Percentiles rank a stretch among this genome's conserved stretches.
Evolutionary conservation across 2,329 filamentous ascomycete genomes (phyloP).

Genomic region (Pseudocercospora macadamiae): DNA sequence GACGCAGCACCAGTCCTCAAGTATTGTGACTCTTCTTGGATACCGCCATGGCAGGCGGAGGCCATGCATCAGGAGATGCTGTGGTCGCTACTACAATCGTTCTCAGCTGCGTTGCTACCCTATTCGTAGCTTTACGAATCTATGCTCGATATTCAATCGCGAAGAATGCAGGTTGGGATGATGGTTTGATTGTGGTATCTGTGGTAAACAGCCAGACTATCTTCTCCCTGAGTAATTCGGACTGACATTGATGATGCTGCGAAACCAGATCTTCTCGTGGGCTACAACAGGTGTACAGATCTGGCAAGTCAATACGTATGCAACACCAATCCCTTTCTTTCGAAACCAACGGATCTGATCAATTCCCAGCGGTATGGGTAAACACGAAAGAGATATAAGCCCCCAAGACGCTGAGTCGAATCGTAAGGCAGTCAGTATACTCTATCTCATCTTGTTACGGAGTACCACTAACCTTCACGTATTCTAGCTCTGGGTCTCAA

Average conservation of each 20-base stretch:
- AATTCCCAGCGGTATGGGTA: conserved; percentile 3
- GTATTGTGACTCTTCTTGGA: no score
- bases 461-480: neutral
- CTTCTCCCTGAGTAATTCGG: no score
- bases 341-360: no score
- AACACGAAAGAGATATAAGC: conserved; percentile 2
- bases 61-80: neutral
- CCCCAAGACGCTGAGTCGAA: conserved; percentile 5
- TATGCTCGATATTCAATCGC: conserved; percentile 1
- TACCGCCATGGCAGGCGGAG: neutral
- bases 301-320: neutral
- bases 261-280: no score
- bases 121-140: neutral
- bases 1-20: no score
- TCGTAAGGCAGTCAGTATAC: conserved; percentile 1
- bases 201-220: no score
- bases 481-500: conserved; percentile 4
- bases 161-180: conserved; percentile 13
- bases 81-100: neutral
- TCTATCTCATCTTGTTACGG: neutral
- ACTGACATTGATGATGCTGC: no score
- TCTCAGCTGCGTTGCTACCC: neutral
- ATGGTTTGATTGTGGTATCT: conserved; percentile 10
- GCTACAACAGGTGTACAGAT: neutral
- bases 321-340: no score